Conservation (phyloP, 2,329 filamentous ascomycete species). For the Rhexocercosporidium sp. region DNA sequence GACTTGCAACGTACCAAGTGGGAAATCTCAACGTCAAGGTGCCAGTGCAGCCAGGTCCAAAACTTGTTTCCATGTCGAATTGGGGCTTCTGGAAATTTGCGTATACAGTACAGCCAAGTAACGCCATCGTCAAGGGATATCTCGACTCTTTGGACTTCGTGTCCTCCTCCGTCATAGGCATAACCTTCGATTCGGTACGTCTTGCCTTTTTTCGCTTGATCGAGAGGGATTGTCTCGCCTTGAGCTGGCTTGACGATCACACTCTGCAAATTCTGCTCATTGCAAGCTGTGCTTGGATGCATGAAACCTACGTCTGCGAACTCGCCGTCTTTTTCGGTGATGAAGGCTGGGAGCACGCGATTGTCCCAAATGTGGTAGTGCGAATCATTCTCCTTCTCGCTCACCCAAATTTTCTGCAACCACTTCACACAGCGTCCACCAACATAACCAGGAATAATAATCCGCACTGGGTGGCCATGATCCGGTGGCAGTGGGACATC, state of each 20-base stretch:
- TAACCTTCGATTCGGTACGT: conserved; percentile 47
- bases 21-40: neutral
- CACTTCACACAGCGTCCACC: conserved; percentile 54
- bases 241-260: conserved; percentile 14
- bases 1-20: conserved; percentile 1
- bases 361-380: conserved; percentile 17
- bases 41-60: conserved; percentile 11
- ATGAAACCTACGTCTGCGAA: conserved; percentile 10
- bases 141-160: conserved; percentile 55
- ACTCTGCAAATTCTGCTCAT: conserved; percentile 13
- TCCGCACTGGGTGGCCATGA: conserved; percentile 51
- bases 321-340: conserved; percentile 40
- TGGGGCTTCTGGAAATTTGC: conserved; percentile 4
- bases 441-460: conserved; percentile 50
- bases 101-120: conserved; percentile 45
- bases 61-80: conserved; percentile 12
- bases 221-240: conserved; percentile 42
- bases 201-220: neutral
- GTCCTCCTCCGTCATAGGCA: conserved; percentile 57
- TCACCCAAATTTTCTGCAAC: conserved; percentile 49
- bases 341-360: conserved; percentile 9
- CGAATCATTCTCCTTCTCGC: conserved; percentile 45
- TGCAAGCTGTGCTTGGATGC: conserved; percentile 16
- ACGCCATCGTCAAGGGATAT: conserved; percentile 52
- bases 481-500: conserved; percentile 48